Conservation (phyloP, 2,329 filamentous ascomycete genomes). For the Epichloe uncinata region DNA sequence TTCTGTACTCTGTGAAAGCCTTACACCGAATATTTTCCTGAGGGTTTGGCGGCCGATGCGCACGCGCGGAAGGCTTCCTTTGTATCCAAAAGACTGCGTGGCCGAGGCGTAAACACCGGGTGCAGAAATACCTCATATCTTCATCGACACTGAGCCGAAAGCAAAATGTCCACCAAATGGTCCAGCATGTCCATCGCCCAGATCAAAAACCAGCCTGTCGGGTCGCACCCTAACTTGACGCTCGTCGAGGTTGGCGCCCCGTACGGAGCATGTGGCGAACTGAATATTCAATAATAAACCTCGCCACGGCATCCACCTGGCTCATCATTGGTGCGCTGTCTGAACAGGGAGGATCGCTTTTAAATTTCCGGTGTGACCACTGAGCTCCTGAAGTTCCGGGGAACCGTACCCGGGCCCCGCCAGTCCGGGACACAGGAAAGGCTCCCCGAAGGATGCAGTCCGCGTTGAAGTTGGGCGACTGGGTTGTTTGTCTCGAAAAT, state of each 20-base stretch:
- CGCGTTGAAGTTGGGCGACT: not conserved
- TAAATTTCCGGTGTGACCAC: not conserved
- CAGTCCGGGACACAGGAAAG: conserved; percentile 6
- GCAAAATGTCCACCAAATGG: not conserved
- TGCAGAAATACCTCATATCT: not conserved
- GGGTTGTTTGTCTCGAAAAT: not conserved
- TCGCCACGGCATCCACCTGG: not conserved
- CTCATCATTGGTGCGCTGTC: not conserved
- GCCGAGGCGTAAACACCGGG: no score
- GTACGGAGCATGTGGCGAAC: not conserved
- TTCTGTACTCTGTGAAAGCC: not conserved
- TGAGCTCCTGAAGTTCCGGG: conserved; percentile 5
- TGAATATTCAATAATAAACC: not conserved
- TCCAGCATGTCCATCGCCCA: conserved; percentile 3
- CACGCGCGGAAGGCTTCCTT: not conserved
- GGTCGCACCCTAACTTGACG: conserved; percentile 4
- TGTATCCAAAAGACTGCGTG: not conserved
- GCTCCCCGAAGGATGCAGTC: conserved; percentile 1
- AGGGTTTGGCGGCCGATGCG: not conserved
- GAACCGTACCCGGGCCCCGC: conserved; percentile 10
- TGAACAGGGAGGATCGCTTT: not conserved
- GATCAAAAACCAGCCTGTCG: conserved; percentile 10
- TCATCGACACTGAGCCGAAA: no score
- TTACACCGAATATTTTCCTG: not conserved
- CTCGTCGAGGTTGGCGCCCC: not conserved